Percentiles rank a stretch among this genome's conserved stretches.
phyloP scores from a whole-genome alignment of 176 grass and related monocot genomes.

The Hordeum vulgare region MorexV3_pseudomolecules_assembly NC_058520.1:980182-980681 shows the following conservation, averaged over 20 bases:
- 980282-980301: conserved; percentile 97
- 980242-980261: conserved; percentile 95
- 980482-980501: conserved; percentile 96
- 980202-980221: conserved; percentile 7
- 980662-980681: conserved; percentile 98
- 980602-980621: conserved; percentile 95
- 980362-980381: conserved; percentile 20
- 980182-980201: not conserved
- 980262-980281: conserved; percentile 78
- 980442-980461: conserved; percentile 98
- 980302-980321: conserved; percentile 85
- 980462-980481: conserved; percentile 99
- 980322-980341: not conserved
- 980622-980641: conserved; percentile 96
- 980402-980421: conserved; percentile 80
- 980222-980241: not conserved
- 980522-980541: not conserved
- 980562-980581: conserved; percentile 9
- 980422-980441: conserved; percentile 96
- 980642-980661: conserved; percentile 86
- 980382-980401: conserved; percentile 44
- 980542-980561: not conserved
- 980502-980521: conserved; percentile 79
- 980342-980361: conserved; percentile 11
- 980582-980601: conserved; percentile 8